Evolutionary conservation across 106 monocot species (phyloP).

Genomic region (Acorus gramineus): DNA sequence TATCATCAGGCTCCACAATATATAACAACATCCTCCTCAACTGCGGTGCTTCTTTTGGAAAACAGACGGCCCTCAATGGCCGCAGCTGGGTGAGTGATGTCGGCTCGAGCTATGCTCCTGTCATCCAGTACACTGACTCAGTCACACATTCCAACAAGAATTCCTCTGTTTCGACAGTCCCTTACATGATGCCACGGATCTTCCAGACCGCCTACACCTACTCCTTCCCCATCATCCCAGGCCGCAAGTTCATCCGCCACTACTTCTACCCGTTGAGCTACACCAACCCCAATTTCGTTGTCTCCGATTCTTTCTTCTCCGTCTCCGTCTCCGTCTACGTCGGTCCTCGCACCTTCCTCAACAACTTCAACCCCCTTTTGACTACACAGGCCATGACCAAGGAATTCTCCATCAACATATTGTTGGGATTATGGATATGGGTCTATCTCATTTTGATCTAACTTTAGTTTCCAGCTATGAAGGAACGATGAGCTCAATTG

Average conservation of each 20-base stretch:
- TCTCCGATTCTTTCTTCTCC: background rate
- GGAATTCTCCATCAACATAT: background rate
- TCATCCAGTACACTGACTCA: background rate
- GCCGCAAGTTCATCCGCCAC: slow-evolving; percentile 10
- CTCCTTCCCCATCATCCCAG: slow-evolving; percentile 1
- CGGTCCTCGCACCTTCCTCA: background rate
- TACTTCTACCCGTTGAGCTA: slow-evolving; percentile 6
- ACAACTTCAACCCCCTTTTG: slow-evolving; percentile 6
- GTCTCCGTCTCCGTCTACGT: background rate
- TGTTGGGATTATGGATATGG: too few relatives aligned
- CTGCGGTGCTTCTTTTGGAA: too few relatives aligned
- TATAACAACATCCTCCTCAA: too few relatives aligned
- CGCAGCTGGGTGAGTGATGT: slow-evolving; percentile 11
- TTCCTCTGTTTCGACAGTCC: background rate
- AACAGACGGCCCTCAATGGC: background rate
- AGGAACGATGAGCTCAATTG: too few relatives aligned
- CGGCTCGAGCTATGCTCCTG: slow-evolving; percentile 9
- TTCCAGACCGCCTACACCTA: slow-evolving; percentile 8
- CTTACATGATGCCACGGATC: slow-evolving; percentile 4
- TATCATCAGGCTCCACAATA: too few relatives aligned
- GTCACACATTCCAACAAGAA: background rate
- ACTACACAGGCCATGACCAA: background rate
- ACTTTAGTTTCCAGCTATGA: too few relatives aligned
- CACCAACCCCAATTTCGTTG: background rate
- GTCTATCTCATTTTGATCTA: too few relatives aligned